Evolutionary conservation across 306 rosid genomes (phyloP).

Genomic region (Hippophae rhamnoides): DNA sequence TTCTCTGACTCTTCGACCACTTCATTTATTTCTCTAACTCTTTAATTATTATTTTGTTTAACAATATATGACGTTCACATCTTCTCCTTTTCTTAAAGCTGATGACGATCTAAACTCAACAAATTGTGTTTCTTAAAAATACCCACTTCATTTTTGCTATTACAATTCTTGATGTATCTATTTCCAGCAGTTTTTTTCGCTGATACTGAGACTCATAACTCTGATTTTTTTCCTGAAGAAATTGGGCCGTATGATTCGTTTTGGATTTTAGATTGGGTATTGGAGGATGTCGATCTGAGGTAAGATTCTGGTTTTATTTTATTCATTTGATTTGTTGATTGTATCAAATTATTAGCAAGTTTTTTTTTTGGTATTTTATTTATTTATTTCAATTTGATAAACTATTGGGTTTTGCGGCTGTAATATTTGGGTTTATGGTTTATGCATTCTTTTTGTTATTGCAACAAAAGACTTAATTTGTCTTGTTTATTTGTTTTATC

Average conservation of each 20-base stretch:
- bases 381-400: slow-evolving; percentile 7
- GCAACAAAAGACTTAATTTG: slow-evolving; percentile 18
- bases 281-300: slow-evolving; percentile 77
- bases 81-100: slow-evolving; percentile 46
- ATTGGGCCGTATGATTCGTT: slow-evolving; percentile 36
- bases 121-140: slow-evolving; percentile 48
- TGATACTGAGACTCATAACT: slow-evolving; percentile 24
- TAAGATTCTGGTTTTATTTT: slow-evolving; percentile 15
- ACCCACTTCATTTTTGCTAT: slow-evolving; percentile 40
- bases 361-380: neutral
- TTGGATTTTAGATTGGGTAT: slow-evolving; percentile 27
- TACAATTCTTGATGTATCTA: slow-evolving; percentile 17
- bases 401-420: slow-evolving; percentile 22
- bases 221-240: slow-evolving; percentile 24
- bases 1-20: too few species aligned
- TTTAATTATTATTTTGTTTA: too few species aligned
- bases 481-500: slow-evolving; percentile 6
- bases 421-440: slow-evolving; percentile 9
- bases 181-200: slow-evolving; percentile 1
- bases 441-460: slow-evolving; percentile 16
- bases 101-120: slow-evolving; percentile 70
- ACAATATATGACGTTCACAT: slow-evolving; percentile 25
- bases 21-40: too few species aligned
- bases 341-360: slow-evolving; percentile 4
- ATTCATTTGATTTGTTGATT: slow-evolving; percentile 17